Percentiles rank a stretch among this genome's conserved stretches.
Evolutionary conservation across 2,329 filamentous ascomycete genomes (phyloP).

Genomic region (Stagonosporopsis vannaccii): DNA sequence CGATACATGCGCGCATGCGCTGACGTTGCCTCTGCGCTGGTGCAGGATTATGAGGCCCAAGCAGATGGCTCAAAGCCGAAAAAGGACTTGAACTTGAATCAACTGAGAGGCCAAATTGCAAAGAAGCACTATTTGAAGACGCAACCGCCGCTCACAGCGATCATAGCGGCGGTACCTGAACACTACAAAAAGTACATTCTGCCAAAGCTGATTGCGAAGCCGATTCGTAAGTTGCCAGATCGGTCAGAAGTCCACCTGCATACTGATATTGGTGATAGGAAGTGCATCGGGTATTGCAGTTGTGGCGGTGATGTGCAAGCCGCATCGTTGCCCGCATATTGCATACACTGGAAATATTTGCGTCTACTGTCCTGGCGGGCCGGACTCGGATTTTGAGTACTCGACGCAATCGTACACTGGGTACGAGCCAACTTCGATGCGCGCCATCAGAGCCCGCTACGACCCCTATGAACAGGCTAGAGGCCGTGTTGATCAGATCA

Average conservation of each 20-base stretch:
- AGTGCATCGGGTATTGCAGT: slow-evolving; percentile 97
- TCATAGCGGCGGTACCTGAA: slow-evolving; percentile 98
- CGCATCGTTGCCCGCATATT: slow-evolving; percentile 95
- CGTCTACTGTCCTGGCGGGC: slow-evolving; percentile 96
- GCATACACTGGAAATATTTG: slow-evolving; percentile 99
- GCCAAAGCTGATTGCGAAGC: slow-evolving; percentile 95
- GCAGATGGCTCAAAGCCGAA: slow-evolving; percentile 75
- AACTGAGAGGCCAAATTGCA: slow-evolving; percentile 81
- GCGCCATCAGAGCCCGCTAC: slow-evolving; percentile 94
- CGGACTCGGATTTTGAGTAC: slow-evolving; percentile 98
- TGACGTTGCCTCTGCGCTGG: slow-evolving; percentile 91
- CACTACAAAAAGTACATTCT: slow-evolving; percentile 99
- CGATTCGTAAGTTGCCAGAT: slow-evolving; percentile 70
- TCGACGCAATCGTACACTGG: slow-evolving; percentile 98
- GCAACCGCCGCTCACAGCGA: slow-evolving; percentile 91
- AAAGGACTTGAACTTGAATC: slow-evolving; percentile 92
- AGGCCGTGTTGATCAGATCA: slow-evolving; percentile 95
- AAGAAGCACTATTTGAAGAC: slow-evolving; percentile 91
- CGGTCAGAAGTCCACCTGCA: background rate
- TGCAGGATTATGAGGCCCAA: slow-evolving; percentile 89
- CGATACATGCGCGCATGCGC: slow-evolving; percentile 93
- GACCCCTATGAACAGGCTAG: slow-evolving; percentile 98
- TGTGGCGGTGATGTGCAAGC: slow-evolving; percentile 99
- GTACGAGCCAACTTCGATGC: slow-evolving; percentile 98
- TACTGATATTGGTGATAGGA: slow-evolving; percentile 56